Conservation (phyloP, 192 early-diverging fungal genomes). For the Powellomyces hirtus region DNA sequence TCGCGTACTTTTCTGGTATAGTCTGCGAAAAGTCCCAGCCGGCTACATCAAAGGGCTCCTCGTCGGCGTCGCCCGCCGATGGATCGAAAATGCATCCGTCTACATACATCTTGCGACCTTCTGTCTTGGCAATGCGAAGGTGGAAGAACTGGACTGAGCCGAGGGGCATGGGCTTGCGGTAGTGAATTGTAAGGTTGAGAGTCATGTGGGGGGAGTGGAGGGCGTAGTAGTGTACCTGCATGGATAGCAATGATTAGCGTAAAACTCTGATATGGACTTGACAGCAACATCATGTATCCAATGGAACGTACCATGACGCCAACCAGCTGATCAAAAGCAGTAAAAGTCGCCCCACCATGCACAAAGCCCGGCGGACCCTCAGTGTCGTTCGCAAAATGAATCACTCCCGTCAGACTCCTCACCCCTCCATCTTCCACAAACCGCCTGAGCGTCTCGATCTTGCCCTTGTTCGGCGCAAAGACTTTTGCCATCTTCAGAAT, state of each 20-base stretch:
- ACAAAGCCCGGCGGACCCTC: too few relatives aligned
- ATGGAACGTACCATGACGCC: too few relatives aligned
- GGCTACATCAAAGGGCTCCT: neutral
- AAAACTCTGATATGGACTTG: too few relatives aligned
- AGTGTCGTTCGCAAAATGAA: too few relatives aligned
- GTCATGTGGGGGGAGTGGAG: constrained; percentile 18
- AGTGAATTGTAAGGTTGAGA: constrained; percentile 7
- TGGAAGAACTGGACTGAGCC: neutral
- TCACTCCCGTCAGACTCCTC: too few relatives aligned
- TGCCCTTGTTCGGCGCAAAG: neutral
- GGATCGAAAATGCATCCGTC: constrained; percentile 17
- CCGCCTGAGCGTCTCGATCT: neutral
- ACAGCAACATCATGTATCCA: too few relatives aligned
- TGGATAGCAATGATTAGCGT: too few relatives aligned
- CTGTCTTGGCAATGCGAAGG: neutral
- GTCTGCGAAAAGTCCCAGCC: neutral
- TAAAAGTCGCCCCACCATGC: too few relatives aligned
- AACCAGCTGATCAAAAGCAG: too few relatives aligned
- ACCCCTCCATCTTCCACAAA: neutral
- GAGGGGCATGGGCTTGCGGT: constrained; percentile 7
- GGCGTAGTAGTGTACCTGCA: constrained; percentile 6
- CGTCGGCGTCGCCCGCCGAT: neutral
- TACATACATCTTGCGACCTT: constrained; percentile 19
- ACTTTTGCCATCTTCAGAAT: neutral
- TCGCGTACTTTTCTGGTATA: neutral